Conservation (phyloP, 73 alveolate species). For the Paramecium primaurelia region DNA sequence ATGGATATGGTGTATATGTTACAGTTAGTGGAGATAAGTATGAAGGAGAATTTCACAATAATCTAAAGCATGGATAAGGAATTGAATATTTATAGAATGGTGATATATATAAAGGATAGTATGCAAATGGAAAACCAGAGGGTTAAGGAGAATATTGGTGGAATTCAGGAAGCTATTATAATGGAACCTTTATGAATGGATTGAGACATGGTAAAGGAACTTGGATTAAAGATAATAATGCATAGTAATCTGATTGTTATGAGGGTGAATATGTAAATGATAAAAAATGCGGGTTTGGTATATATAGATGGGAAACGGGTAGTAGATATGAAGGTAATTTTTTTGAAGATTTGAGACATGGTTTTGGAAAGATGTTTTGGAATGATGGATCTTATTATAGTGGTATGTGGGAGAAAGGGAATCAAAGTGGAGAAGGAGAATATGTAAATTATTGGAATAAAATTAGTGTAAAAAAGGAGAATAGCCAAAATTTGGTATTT, state of each 20-base stretch:
- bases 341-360: constrained; percentile 67
- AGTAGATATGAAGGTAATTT: constrained; percentile 71
- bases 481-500: not conserved
- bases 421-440: constrained; percentile 60
- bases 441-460: not conserved
- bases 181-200: constrained; percentile 53
- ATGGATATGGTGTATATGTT: constrained; percentile 78
- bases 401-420: constrained; percentile 65
- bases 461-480: not conserved
- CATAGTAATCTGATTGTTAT: constrained; percentile 38
- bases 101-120: constrained; percentile 67
- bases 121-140: constrained; percentile 72
- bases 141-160: constrained; percentile 80
- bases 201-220: constrained; percentile 54
- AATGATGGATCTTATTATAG: constrained; percentile 62
- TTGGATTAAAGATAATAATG: constrained; percentile 42
- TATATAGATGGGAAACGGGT: constrained; percentile 71
- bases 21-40: constrained; percentile 48
- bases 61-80: constrained; percentile 66
- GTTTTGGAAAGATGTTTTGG: constrained; percentile 73
- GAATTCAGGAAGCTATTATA: constrained; percentile 58
- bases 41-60: constrained; percentile 56
- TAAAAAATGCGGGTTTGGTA: constrained; percentile 68
- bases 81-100: constrained; percentile 67
- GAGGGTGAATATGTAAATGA: constrained; percentile 77